phyloP scores from a whole-genome alignment of 2,329 filamentous ascomycete species.

The Clonostachys sp. region DNA sequence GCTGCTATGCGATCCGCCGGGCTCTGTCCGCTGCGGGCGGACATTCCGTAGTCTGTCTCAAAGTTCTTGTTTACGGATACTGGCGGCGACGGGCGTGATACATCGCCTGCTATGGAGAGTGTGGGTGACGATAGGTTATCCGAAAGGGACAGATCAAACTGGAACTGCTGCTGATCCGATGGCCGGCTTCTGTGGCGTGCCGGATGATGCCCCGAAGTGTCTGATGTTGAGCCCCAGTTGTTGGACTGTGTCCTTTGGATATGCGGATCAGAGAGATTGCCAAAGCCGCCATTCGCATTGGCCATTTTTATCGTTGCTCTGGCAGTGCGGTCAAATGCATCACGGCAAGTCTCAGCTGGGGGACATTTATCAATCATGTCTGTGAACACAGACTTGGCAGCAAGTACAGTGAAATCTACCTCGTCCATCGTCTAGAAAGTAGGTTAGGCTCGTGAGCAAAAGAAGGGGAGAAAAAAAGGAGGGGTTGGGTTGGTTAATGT shows the following conservation, averaged over 20 bases:
- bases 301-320: slow-evolving; percentile 96
- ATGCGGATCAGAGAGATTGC: slow-evolving; percentile 27
- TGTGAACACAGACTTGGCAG: slow-evolving; percentile 85
- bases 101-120: slow-evolving; percentile 26
- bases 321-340: slow-evolving; percentile 92
- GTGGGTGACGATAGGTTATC: slow-evolving; percentile 34
- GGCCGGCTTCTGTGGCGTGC: slow-evolving; percentile 15
- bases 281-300: slow-evolving; percentile 80
- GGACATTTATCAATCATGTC: slow-evolving; percentile 94
- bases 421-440: slow-evolving; percentile 72
- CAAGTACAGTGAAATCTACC: slow-evolving; percentile 93
- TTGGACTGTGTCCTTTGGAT: slow-evolving; percentile 14
- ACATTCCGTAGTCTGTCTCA: slow-evolving; percentile 22
- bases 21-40: neutral
- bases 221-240: slow-evolving; percentile 17
- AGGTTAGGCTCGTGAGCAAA: slow-evolving; percentile 1
- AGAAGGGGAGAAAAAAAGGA: too few species aligned
- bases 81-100: slow-evolving; percentile 33
- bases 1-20: neutral
- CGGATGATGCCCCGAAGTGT: slow-evolving; percentile 2
- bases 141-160: slow-evolving; percentile 27
- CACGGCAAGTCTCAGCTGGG: slow-evolving; percentile 87
- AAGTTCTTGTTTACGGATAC: slow-evolving; percentile 29
- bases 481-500: neutral
- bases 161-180: slow-evolving; percentile 23